phyloP scores from a whole-genome alignment of 73 alveolate species.

The Paramecium bursaria region DNA sequence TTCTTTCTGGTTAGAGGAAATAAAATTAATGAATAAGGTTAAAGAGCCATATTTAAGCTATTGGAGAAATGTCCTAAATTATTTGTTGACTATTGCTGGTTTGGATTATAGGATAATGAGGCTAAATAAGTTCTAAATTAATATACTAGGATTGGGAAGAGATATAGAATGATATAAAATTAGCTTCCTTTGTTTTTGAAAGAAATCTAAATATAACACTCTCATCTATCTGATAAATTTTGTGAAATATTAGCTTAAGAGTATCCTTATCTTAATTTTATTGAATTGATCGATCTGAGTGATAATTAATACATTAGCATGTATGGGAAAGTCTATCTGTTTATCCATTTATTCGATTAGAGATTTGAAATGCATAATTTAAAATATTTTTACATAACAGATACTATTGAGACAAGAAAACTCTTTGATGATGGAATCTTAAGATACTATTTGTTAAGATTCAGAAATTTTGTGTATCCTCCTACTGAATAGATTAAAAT shows the following conservation, averaged over 20 bases:
- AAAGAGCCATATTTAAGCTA: neutral
- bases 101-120: conserved; percentile 18
- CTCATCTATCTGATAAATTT: conserved; percentile 40
- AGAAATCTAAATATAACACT: conserved; percentile 1
- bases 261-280: conserved; percentile 6
- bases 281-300: conserved; percentile 34
- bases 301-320: conserved; percentile 39
- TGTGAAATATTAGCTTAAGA: conserved; percentile 35
- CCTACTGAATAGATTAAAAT: no score
- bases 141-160: conserved; percentile 1
- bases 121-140: neutral
- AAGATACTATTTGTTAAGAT: conserved; percentile 31
- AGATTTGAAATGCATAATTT: conserved; percentile 19
- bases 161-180: neutral
- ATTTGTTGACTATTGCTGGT: conserved; percentile 32
- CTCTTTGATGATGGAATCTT: conserved; percentile 39
- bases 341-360: conserved; percentile 35
- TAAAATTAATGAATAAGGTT: conserved; percentile 8
- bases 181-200: neutral
- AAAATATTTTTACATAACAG: conserved; percentile 11
- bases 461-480: conserved; percentile 3
- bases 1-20: conserved; percentile 14
- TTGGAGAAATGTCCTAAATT: neutral
- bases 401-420: conserved; percentile 36
- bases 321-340: conserved; percentile 48